Evolutionary conservation across 139 green algal genomes (phyloP), one percentile per base, ranked within the genome.

Genomic region (Edaphochlamys debaryana): DNA sequence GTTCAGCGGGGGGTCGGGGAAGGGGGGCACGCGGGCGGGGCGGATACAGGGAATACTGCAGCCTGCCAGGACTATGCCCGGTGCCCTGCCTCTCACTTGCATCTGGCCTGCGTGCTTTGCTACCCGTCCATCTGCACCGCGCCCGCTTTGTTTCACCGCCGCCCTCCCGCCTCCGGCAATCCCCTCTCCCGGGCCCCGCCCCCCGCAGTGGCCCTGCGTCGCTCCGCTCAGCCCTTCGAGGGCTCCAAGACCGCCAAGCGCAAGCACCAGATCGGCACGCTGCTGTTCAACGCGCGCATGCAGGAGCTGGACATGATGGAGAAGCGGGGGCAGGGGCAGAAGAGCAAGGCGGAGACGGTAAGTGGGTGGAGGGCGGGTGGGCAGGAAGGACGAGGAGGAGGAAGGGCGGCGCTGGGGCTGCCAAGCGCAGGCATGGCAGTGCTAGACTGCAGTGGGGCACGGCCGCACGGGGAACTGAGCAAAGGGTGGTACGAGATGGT

Each of bases 211-310:
- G 50, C 79, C 32, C 71, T 96, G 66, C 81, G 91, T 0, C 48
- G 70, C 34, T 88, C 94, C 40, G 93, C 93, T 7, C 84, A 87
- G 34, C 77, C 72, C 27, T 69, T 82, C 79, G 30, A 84, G 75
- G 85, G 84, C 58, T 80, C 79, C 58, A 94, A 92, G 86, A 69
- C 93, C 48, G 89, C 93, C 0, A 89, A 89, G 62, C 86, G 86
- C 58, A 95, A 95, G 91, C 93, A 97, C 87, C 94, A 97, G 87
- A 94, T 97, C 54, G 85, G 82, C 45, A 93, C 91, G 17, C 79
- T 97, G 48, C 95, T 92, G 77, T 85, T 89, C 40, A 88, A 91
- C 45, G 88, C 89, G 25, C 92, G 93, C 76, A 86, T 95, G 77
- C 88, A 63, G 83, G 94, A 97, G 87, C 79, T 96, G 38, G 93